These are phyloP conservation scores for Cladosporium sp. DNA, from an alignment of 2,329 filamentous ascomycete genomes.

Conservation along the genomic window DNA sequence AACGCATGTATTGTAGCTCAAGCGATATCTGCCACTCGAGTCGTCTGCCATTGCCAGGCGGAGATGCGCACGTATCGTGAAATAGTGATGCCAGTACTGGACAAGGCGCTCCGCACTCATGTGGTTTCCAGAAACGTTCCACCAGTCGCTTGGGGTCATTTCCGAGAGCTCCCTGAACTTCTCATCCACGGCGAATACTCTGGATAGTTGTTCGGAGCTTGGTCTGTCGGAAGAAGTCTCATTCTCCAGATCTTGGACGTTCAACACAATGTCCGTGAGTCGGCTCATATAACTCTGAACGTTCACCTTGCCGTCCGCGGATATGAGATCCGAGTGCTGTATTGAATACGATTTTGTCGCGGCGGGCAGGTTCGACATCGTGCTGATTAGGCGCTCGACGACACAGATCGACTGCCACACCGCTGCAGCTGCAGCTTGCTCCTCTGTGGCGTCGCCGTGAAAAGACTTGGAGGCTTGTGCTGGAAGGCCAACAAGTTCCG, in stretches of 20 bases:
- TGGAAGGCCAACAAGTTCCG: constrained; percentile 33
- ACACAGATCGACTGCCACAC: constrained; percentile 33
- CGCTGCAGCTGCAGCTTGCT: constrained; percentile 19
- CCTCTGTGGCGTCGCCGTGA: background rate
- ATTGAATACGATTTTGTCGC: constrained; percentile 10
- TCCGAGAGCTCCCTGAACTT: constrained; percentile 23
- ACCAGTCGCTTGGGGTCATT: constrained; percentile 22
- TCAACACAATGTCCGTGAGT: constrained; percentile 15
- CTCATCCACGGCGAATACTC: constrained; percentile 25
- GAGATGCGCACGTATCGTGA: constrained; percentile 23
- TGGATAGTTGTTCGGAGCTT: constrained; percentile 15
- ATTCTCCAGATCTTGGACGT: constrained; percentile 14
- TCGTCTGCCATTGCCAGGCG: constrained; percentile 24
- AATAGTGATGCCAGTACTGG: constrained; percentile 27
- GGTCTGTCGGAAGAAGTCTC: constrained; percentile 3
- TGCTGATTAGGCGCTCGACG: constrained; percentile 27
- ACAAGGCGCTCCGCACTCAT: constrained; percentile 19
- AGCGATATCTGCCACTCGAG: constrained; percentile 20
- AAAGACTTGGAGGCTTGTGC: background rate
- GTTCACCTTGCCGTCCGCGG: constrained; percentile 2
- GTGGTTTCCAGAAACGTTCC: constrained; percentile 14
- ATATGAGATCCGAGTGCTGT: constrained; percentile 1
- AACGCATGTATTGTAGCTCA: constrained; percentile 24
- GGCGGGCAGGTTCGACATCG: constrained; percentile 16
- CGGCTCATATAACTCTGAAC: constrained; percentile 14